phyloP scores from a whole-genome alignment of 2,329 filamentous ascomycete genomes.

The Aureobasidium sp. region DNA sequence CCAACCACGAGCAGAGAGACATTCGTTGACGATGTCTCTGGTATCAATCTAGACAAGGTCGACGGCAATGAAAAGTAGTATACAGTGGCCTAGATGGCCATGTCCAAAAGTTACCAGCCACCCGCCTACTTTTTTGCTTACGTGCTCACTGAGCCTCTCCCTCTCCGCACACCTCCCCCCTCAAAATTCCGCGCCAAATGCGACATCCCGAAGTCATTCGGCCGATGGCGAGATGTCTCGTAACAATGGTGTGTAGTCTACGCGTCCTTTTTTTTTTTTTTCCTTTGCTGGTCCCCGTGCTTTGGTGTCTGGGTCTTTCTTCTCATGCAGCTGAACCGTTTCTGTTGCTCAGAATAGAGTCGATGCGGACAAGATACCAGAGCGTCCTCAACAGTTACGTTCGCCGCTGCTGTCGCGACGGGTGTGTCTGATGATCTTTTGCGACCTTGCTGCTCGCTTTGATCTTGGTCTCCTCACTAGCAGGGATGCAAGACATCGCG shows the following conservation, averaged over 20 bases:
- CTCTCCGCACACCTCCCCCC: not conserved
- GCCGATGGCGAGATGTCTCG: not conserved
- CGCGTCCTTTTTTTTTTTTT: not conserved
- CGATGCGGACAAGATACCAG: not conserved
- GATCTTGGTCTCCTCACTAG: not conserved
- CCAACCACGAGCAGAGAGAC: not conserved
- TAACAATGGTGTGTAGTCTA: not conserved
- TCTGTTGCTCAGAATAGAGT: slow-evolving; percentile 2
- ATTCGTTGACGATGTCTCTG: not conserved
- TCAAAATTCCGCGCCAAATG: not conserved
- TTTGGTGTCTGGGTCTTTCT: not conserved
- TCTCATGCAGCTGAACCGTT: not conserved
- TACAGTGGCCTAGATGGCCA: not conserved
- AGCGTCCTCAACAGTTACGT: not conserved
- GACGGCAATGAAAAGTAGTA: not conserved
- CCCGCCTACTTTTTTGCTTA: slow-evolving; percentile 5
- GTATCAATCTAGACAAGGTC: not conserved
- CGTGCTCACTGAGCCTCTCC: not conserved
- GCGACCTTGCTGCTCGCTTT: not conserved
- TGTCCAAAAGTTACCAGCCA: not conserved
- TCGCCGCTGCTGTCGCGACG: not conserved
- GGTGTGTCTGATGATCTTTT: not conserved
- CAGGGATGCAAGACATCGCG: not conserved
- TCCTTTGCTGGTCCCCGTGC: not conserved
- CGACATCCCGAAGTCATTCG: not conserved